phyloP scores from a whole-genome alignment of 176 grass and related monocot species.

The Raddia guianensis region DNA sequence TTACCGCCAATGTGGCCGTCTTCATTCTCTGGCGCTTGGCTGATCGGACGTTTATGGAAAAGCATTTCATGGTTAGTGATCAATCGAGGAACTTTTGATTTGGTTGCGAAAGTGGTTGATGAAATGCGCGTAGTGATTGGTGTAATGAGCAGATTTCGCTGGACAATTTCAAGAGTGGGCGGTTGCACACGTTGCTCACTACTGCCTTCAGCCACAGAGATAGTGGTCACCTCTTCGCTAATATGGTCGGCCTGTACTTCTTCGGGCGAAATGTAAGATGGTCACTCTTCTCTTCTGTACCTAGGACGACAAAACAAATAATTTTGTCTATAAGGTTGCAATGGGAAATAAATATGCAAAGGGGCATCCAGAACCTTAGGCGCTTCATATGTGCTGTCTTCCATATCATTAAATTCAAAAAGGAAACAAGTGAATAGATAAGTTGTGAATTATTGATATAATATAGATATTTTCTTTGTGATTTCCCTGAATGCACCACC shows the following conservation, averaged over 20 bases:
- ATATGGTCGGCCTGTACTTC: conserved; percentile 88
- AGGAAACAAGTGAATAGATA: background rate
- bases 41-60: conserved; percentile 65
- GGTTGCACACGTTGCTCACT: conserved; percentile 84
- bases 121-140: conserved; percentile 25
- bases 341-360: background rate
- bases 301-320: background rate
- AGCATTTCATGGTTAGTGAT: conserved; percentile 71
- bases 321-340: background rate
- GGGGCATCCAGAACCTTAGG: conserved; percentile 1
- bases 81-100: background rate
- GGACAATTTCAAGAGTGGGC: conserved; percentile 77
- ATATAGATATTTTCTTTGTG: background rate
- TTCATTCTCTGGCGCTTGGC: conserved; percentile 74
- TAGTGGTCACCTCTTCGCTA: conserved; percentile 55
- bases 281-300: background rate
- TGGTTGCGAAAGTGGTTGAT: background rate
- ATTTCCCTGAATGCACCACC: conserved; percentile 13
- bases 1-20: conserved; percentile 72
- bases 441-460: background rate
- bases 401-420: background rate
- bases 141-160: conserved; percentile 70
- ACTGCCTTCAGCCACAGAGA: conserved; percentile 81
- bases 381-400: background rate
- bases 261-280: conserved; percentile 76